These are phyloP conservation scores for Musa beccarii DNA, from an alignment of 176 grass and related monocot genomes.

Conservation along the genomic window DNA sequence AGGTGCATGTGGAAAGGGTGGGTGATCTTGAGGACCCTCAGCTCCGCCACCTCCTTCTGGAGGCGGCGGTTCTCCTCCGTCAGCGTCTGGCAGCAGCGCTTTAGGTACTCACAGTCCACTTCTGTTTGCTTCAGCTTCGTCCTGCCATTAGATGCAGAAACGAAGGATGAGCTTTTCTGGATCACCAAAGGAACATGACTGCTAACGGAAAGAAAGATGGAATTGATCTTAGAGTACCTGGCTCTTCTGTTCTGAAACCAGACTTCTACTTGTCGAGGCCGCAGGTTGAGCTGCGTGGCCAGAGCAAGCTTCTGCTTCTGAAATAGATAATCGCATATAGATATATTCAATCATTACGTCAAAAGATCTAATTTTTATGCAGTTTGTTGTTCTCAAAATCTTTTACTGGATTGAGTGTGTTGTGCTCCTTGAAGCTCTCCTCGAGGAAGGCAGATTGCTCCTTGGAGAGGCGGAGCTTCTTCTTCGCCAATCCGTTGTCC, in stretches of 20 bases:
- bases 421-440: constrained; percentile 8
- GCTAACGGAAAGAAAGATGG: background rate
- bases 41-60: constrained; percentile 85
- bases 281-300: constrained; percentile 1
- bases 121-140: constrained; percentile 99
- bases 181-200: too few relatives aligned
- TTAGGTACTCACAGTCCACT: constrained; percentile 95
- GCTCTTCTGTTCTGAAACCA: constrained; percentile 12
- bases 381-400: background rate
- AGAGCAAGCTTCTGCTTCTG: constrained; percentile 9
- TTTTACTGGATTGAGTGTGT: background rate
- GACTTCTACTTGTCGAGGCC: constrained; percentile 1
- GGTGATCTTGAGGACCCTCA: constrained; percentile 64
- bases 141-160: constrained; percentile 25
- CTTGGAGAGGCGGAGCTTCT: constrained; percentile 9
- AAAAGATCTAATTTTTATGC: background rate
- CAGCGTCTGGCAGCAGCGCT: constrained; percentile 89
- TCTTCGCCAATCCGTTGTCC: background rate
- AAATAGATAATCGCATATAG: background rate
- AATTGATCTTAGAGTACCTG: background rate
- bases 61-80: constrained; percentile 94
- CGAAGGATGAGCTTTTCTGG: background rate
- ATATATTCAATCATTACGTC: background rate
- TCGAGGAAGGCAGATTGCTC: constrained; percentile 11
- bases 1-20: constrained; percentile 87